Percentiles rank a stretch among this genome's conserved stretches.
Evolutionary conservation across 805 yeast species (phyloP).

Genomic region (Isabelozyma heimii): DNA sequence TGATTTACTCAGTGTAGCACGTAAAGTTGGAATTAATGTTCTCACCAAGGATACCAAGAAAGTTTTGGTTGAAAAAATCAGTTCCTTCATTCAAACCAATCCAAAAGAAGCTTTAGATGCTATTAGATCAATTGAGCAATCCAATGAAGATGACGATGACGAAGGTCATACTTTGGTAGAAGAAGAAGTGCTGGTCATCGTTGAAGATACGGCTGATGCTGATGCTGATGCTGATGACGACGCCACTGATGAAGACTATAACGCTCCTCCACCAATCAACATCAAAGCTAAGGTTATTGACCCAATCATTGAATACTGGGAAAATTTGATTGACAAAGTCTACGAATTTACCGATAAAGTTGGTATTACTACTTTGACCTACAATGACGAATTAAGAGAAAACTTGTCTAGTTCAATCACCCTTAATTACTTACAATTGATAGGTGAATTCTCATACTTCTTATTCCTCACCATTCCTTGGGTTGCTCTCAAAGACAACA

Average conservation of each 20-base stretch:
- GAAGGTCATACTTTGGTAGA: slow-evolving; percentile 10
- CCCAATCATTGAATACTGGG: slow-evolving; percentile 32
- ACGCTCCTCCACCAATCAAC: slow-evolving; percentile 38
- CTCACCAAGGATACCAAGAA: slow-evolving; percentile 41
- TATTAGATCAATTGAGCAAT: slow-evolving; percentile 9
- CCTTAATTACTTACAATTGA: slow-evolving; percentile 30
- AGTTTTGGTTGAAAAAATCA: slow-evolving; percentile 37
- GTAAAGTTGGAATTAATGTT: slow-evolving; percentile 31
- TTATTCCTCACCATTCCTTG: slow-evolving; percentile 32
- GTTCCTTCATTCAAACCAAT: slow-evolving; percentile 21
- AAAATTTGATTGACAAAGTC: slow-evolving; percentile 19
- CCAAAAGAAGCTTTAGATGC: slow-evolving; percentile 22
- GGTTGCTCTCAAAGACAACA: slow-evolving; percentile 33
- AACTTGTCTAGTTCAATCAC: slow-evolving; percentile 34
- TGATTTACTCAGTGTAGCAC: slow-evolving; percentile 34
- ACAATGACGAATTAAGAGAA: slow-evolving; percentile 38
- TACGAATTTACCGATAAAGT: slow-evolving; percentile 32
- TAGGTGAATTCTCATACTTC: slow-evolving; percentile 28
- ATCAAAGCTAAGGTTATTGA: slow-evolving; percentile 36
- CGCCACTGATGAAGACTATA: slow-evolving; percentile 33
- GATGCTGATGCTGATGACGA: slow-evolving; percentile 33
- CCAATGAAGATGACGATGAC: slow-evolving; percentile 19
- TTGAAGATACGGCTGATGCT: slow-evolving; percentile 10
- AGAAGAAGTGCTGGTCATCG: slow-evolving; percentile 7
- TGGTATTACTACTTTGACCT: slow-evolving; percentile 34